phyloP scores from a whole-genome alignment of 495 filamentous ascomycete species.

The Podospora pseudocomata region DNA sequence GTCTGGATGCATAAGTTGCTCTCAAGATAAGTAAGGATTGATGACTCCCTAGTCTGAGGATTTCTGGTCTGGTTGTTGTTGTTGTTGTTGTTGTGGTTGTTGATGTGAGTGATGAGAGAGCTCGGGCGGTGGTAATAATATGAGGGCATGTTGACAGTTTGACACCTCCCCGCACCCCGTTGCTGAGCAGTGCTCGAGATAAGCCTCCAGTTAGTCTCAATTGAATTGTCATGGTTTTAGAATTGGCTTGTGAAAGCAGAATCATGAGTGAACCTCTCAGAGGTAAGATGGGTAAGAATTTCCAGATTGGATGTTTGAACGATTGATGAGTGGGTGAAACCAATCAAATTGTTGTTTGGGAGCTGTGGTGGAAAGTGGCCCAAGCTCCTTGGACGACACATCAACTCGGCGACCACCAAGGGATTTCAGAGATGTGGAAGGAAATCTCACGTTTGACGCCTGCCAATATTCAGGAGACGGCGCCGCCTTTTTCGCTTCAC shows the following conservation, averaged over 20 bases:
- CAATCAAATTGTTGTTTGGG: not conserved
- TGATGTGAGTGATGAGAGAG: not conserved
- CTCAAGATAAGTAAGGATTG: not conserved
- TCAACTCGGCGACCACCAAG: too few relatives aligned
- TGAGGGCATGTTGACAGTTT: not conserved
- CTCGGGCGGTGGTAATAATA: not conserved
- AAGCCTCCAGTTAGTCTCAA: not conserved
- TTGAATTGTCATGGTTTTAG: constrained; percentile 3
- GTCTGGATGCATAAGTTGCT: not conserved
- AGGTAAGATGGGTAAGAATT: not conserved
- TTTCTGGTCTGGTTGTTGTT: not conserved
- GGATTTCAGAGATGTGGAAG: too few relatives aligned
- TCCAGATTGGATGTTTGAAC: not conserved
- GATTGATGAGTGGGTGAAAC: not conserved
- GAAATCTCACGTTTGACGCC: too few relatives aligned
- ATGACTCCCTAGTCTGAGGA: not conserved
- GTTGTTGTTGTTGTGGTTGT: not conserved
- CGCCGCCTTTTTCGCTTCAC: too few relatives aligned
- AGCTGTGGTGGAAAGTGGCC: not conserved
- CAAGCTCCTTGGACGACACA: constrained; percentile 1
- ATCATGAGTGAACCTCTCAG: not conserved
- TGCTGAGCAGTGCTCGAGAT: not conserved
- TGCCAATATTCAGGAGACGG: too few relatives aligned
- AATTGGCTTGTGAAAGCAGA: not conserved
- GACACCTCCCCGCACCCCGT: not conserved